phyloP scores from a whole-genome alignment of 768 basidiomycete species.

The Rubroboletus pulcherrimus region DNA sequence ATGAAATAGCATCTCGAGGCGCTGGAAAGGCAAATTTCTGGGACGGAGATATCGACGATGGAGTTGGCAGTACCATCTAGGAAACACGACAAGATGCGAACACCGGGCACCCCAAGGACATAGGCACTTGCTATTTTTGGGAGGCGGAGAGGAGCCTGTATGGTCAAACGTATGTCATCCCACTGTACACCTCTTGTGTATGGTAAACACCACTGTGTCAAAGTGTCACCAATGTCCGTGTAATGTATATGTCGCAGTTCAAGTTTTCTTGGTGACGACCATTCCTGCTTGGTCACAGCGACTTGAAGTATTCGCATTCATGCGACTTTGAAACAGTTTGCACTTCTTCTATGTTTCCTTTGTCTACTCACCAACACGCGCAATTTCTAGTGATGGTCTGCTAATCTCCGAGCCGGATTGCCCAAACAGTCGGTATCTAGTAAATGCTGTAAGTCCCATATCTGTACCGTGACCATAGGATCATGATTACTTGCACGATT shows the following conservation, averaged over 20 bases:
- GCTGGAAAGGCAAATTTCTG: neutral
- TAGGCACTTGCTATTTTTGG: neutral
- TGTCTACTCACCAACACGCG: neutral
- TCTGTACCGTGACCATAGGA: no score
- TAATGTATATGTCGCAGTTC: neutral
- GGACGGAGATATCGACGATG: neutral
- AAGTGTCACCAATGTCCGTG: neutral
- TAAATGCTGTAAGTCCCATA: no score
- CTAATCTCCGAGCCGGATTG: no score
- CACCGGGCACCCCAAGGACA: neutral
- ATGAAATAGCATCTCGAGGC: neutral
- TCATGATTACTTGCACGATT: no score
- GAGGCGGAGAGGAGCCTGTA: no score
- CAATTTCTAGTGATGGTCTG: neutral
- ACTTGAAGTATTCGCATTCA: neutral
- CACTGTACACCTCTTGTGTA: no score
- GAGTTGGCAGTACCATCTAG: neutral
- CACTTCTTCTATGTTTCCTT: neutral
- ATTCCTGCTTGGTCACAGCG: no score
- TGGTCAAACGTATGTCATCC: no score
- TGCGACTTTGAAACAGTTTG: neutral
- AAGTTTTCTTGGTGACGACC: no score
- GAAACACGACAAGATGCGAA: neutral
- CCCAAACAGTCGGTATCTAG: no score
- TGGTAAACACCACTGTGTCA: neutral